Evolutionary conservation across 768 basidiomycete genomes (phyloP).

Genomic region (Mycena haematopus): DNA sequence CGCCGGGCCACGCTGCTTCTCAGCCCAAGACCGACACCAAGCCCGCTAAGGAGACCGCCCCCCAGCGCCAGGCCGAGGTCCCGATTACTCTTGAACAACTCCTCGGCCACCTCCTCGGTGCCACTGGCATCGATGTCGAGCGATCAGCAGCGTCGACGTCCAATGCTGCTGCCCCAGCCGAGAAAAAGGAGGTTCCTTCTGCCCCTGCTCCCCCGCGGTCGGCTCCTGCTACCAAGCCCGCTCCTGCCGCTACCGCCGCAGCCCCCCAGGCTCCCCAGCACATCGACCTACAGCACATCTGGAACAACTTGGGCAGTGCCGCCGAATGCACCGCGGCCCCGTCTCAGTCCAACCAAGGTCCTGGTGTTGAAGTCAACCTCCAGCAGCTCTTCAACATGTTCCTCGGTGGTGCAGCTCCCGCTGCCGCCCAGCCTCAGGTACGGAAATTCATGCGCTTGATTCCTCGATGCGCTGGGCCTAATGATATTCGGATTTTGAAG

Average conservation of each 20-base stretch:
- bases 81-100: constrained; percentile 21
- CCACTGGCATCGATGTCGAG: constrained; percentile 3
- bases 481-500: no score
- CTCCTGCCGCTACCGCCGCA: no score
- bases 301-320: constrained; percentile 13
- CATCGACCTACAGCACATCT: background rate
- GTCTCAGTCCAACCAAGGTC: no score
- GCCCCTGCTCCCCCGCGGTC: background rate
- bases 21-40: constrained; percentile 1
- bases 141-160: constrained; percentile 8
- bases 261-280: constrained; percentile 1
- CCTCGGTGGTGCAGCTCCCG: background rate
- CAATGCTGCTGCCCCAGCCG: background rate
- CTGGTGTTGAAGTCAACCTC: background rate
- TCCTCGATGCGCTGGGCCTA: no score
- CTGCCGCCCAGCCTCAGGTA: background rate
- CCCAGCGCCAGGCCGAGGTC: constrained; percentile 10
- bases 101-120: constrained; percentile 24
- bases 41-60: background rate
- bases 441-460: no score
- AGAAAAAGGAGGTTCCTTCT: background rate
- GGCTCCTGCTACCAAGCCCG: no score
- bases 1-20: background rate
- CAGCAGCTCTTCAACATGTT: constrained; percentile 28
- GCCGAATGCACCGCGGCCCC: background rate